A percentile compares a stretch with the other conserved stretches of the same genome.
phyloP scores from a whole-genome alignment of 2,329 filamentous ascomycete species.

The Colletotrichum caudatum region DNA sequence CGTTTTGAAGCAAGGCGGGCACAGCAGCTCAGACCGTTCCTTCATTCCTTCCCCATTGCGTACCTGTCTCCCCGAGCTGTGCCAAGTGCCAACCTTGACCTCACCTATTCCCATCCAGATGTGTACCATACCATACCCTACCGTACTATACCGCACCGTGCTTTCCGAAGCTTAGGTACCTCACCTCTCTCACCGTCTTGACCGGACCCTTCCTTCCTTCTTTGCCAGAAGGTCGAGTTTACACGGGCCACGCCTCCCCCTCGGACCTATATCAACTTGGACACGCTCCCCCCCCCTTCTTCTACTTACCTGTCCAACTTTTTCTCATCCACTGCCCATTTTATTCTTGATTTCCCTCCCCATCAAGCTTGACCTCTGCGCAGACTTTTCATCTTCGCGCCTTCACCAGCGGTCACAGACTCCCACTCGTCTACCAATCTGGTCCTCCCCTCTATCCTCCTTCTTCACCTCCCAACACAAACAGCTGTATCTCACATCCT shows the following conservation, averaged over 20 bases:
- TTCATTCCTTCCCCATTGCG: background rate
- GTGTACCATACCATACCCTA: background rate
- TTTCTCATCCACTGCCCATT: conserved; percentile 18
- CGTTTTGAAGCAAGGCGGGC: conserved; percentile 9
- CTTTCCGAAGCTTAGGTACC: conserved; percentile 25
- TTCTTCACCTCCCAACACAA: background rate
- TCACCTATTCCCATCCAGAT: conserved; percentile 13
- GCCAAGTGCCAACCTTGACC: background rate
- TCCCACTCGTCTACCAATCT: conserved; percentile 9
- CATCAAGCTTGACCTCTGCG: conserved; percentile 30
- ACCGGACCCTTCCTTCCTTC: conserved; percentile 25
- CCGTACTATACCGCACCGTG: background rate
- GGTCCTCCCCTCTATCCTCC: background rate
- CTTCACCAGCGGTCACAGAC: conserved; percentile 25
- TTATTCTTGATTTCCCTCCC: conserved; percentile 15
- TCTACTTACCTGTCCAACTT: conserved; percentile 1
- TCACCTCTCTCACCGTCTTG: conserved; percentile 11
- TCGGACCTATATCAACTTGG: conserved; percentile 40
- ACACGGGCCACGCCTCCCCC: conserved; percentile 37
- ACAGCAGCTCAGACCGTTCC: background rate
- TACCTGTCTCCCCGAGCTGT: background rate
- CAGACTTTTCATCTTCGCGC: conserved; percentile 25
- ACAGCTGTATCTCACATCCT: conserved; percentile 4
- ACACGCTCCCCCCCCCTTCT: conserved; percentile 22
- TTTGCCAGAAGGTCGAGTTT: conserved; percentile 12